Evolutionary conservation across 2,329 filamentous ascomycete species (phyloP).

Genomic region (Aspergillus sp.): DNA sequence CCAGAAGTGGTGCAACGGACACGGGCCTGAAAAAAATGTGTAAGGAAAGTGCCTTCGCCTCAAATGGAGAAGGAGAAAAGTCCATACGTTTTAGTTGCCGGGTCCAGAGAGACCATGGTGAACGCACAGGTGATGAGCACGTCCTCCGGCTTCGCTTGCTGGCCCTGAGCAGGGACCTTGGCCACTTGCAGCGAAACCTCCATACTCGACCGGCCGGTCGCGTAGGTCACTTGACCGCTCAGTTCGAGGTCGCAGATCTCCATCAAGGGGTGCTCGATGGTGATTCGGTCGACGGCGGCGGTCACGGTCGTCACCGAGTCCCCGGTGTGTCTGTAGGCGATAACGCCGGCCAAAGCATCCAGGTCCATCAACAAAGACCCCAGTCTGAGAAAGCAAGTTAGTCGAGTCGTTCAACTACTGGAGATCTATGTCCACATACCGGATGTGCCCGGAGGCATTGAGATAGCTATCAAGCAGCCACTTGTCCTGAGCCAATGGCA

Average conservation of each 20-base stretch:
- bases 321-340: conserved; percentile 72
- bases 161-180: conserved; percentile 61
- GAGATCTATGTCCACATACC: conserved; percentile 39
- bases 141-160: conserved; percentile 57
- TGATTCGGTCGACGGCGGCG: conserved; percentile 63
- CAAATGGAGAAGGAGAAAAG: background rate
- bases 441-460: conserved; percentile 72
- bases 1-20: conserved; percentile 59
- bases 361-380: conserved; percentile 78
- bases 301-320: conserved; percentile 64
- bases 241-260: conserved; percentile 78
- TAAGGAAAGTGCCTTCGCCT: background rate
- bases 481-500: conserved; percentile 70
- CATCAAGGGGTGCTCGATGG: conserved; percentile 68
- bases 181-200: conserved; percentile 74
- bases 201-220: conserved; percentile 70
- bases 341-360: conserved; percentile 72
- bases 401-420: background rate
- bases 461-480: conserved; percentile 78
- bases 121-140: conserved; percentile 70
- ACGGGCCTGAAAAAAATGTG: conserved; percentile 52
- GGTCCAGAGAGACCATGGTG: conserved; percentile 74
- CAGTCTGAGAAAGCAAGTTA: conserved; percentile 44
- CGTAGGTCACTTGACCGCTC: conserved; percentile 68
- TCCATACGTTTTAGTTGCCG: conserved; percentile 60